Percentiles rank a stretch among this genome's conserved stretches.
Conservation (phyloP, 2,329 filamentous ascomycete species). For the Colletotrichum graminicola region DNA sequence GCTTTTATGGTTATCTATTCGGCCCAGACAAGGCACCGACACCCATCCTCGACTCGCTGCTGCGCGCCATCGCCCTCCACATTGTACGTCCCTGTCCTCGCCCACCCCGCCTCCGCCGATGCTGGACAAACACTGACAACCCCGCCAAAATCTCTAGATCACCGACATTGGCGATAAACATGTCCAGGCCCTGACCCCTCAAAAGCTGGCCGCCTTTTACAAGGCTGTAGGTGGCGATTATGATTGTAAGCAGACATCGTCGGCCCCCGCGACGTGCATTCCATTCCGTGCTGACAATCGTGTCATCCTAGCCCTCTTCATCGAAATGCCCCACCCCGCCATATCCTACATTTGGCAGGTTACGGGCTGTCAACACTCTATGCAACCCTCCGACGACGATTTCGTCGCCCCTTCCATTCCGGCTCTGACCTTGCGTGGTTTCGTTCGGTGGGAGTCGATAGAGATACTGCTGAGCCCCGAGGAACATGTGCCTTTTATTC, state of each 20-base stretch:
- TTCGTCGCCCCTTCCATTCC: slow-evolving; percentile 84
- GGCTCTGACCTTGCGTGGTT: slow-evolving; percentile 84
- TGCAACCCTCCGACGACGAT: slow-evolving; percentile 78
- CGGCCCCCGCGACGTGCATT: not conserved
- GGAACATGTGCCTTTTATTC: slow-evolving; percentile 87
- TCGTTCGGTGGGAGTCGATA: slow-evolving; percentile 93
- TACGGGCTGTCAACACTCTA: slow-evolving; percentile 88
- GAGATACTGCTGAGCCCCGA: slow-evolving; percentile 89
- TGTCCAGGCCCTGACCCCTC: slow-evolving; percentile 68
- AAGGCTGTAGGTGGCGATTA: slow-evolving; percentile 80
- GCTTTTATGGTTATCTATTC: slow-evolving; percentile 75
- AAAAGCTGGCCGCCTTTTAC: slow-evolving; percentile 83
- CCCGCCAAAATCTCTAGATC: slow-evolving; percentile 57
- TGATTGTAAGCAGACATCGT: slow-evolving; percentile 63
- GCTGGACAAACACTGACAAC: slow-evolving; percentile 33
- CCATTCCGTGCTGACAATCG: slow-evolving; percentile 23
- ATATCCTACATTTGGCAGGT: slow-evolving; percentile 95
- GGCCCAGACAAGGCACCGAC: slow-evolving; percentile 76
- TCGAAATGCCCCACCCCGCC: slow-evolving; percentile 77
- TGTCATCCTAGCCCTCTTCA: slow-evolving; percentile 73
- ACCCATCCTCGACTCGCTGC: slow-evolving; percentile 73
- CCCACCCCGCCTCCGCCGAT: slow-evolving; percentile 32
- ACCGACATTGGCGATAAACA: slow-evolving; percentile 69
- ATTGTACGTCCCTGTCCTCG: slow-evolving; percentile 68
- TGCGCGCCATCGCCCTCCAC: slow-evolving; percentile 75